Percentiles rank a stretch among this genome's conserved stretches.
These are phyloP conservation scores for Nymphaea thermarum DNA, from an alignment of 164 flowering plant genomes.

Conservation along the genomic window DNA sequence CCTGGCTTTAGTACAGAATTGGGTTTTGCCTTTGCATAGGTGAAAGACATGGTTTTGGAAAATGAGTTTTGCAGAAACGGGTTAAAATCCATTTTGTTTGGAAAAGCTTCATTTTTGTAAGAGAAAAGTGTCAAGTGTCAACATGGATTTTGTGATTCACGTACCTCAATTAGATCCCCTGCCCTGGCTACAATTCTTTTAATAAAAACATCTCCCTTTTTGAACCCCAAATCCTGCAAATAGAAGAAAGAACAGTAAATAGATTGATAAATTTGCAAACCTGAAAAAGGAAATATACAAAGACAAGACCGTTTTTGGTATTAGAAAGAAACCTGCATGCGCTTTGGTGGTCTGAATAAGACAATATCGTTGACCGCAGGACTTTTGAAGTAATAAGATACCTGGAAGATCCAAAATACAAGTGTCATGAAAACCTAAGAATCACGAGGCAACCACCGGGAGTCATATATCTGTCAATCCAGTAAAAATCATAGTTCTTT, in stretches of 20 bases:
- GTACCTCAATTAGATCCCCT: conserved; percentile 42
- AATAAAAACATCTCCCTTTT: conserved; percentile 24
- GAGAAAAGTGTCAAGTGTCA: too few species aligned
- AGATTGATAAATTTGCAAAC: not conserved
- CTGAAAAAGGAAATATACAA: not conserved
- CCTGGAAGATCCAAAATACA: conserved; percentile 15
- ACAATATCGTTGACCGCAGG: conserved; percentile 34
- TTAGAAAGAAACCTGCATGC: conserved; percentile 22
- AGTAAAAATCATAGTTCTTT: not conserved
- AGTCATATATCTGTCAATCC: not conserved
- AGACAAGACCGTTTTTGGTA: not conserved
- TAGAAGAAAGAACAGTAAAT: not conserved
- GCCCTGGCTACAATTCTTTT: conserved; percentile 50
- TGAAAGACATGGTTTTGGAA: too few species aligned
- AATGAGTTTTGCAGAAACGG: too few species aligned
- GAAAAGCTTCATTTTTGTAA: too few species aligned
- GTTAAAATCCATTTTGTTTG: too few species aligned
- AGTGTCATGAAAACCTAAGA: not conserved
- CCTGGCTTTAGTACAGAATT: too few species aligned
- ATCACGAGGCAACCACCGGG: not conserved
- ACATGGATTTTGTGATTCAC: not conserved
- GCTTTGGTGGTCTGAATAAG: conserved; percentile 25
- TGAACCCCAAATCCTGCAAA: conserved; percentile 13
- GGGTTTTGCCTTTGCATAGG: too few species aligned
- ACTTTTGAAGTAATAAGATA: conserved; percentile 26